Conservation (phyloP, 352 stramenopile genomes). For the Blastocystis sp. region DNA sequence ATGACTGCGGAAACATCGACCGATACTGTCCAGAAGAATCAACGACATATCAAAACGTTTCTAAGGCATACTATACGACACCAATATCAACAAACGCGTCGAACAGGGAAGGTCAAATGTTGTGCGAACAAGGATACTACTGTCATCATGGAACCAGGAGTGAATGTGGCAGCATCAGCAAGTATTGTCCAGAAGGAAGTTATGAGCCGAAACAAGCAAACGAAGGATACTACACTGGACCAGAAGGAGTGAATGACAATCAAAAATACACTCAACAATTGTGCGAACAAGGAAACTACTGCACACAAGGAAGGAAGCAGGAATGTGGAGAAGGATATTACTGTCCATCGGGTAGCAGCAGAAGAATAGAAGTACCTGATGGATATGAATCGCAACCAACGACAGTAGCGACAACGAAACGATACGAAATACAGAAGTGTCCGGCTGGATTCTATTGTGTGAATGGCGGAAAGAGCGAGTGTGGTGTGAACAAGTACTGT, state of each 20-base stretch:
- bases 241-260: not conserved
- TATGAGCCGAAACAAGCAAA: not conserved
- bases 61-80: not conserved
- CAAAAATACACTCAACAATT: not conserved
- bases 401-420: not conserved
- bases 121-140: not conserved
- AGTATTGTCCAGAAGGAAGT: not conserved
- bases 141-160: not conserved
- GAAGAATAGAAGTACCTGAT: not conserved
- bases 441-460: slow-evolving; percentile 3
- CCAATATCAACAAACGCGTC: not conserved
- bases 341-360: not conserved
- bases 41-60: not conserved
- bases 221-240: not conserved
- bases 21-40: not conserved
- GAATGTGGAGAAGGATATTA: not conserved
- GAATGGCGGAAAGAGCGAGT: too few species aligned
- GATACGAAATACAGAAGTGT: not conserved
- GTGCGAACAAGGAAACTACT: not conserved
- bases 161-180: not conserved
- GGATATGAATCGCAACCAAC: not conserved
- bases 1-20: not conserved
- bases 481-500: too few species aligned
- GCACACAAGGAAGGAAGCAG: not conserved
- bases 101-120: not conserved